Evolutionary conservation across 2,329 filamentous ascomycete genomes (phyloP).

Genomic region (Beauveria caledonica): DNA sequence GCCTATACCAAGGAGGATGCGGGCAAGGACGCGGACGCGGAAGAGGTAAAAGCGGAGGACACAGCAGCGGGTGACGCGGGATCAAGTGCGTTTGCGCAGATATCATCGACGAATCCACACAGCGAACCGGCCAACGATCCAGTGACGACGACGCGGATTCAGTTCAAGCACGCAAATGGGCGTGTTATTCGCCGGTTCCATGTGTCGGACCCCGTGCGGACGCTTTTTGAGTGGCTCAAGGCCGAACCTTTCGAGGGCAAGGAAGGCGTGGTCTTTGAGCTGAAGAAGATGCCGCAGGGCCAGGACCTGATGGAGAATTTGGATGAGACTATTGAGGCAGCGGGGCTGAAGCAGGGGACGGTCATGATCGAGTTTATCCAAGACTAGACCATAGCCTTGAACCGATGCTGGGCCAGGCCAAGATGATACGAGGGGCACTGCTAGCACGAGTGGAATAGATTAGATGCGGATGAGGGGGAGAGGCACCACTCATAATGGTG

Average conservation of each 20-base stretch:
- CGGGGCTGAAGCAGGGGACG: slow-evolving; percentile 82
- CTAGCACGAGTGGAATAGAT: neutral
- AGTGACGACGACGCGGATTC: slow-evolving; percentile 73
- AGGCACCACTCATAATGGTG: neutral
- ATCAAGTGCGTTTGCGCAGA: slow-evolving; percentile 52
- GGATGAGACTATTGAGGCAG: slow-evolving; percentile 67
- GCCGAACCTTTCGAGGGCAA: slow-evolving; percentile 76
- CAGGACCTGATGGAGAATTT: slow-evolving; percentile 74
- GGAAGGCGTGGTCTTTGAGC: slow-evolving; percentile 70
- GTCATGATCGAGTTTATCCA: slow-evolving; percentile 91
- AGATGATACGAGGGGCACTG: neutral
- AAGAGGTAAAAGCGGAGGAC: slow-evolving; percentile 36
- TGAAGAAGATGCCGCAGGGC: slow-evolving; percentile 70
- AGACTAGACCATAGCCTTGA: slow-evolving; percentile 25
- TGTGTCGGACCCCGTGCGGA: slow-evolving; percentile 64
- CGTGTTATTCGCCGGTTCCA: slow-evolving; percentile 82
- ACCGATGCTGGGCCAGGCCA: neutral
- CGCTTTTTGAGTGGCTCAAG: slow-evolving; percentile 96
- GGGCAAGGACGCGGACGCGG: slow-evolving; percentile 26
- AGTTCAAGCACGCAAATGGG: slow-evolving; percentile 80
- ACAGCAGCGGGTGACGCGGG: slow-evolving; percentile 28
- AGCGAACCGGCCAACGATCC: slow-evolving; percentile 66
- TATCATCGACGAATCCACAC: slow-evolving; percentile 66
- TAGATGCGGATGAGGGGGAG: neutral
- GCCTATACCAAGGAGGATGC: slow-evolving; percentile 65